Percentiles rank a stretch among this genome's conserved stretches.
Conservation (phyloP, 169 alveolate species). For the Plasmodium adleri region DNA sequence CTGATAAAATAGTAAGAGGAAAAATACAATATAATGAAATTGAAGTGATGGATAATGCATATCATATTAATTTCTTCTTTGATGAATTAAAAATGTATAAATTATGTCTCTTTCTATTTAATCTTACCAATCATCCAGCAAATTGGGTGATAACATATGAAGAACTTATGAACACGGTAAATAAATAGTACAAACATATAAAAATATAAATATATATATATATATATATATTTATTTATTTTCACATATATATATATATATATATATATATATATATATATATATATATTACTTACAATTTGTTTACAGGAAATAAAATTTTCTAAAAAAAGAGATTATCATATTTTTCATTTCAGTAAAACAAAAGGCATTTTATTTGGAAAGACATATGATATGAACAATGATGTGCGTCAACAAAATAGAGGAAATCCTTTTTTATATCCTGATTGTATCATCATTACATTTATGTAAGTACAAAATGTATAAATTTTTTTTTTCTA, state of each 20-base stretch:
- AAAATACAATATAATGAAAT: slow-evolving; percentile 42
- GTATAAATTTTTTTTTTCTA: neutral
- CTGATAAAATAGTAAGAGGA: slow-evolving; percentile 36
- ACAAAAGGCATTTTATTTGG: slow-evolving; percentile 60
- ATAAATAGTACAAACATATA: too few relatives aligned
- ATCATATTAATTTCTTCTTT: slow-evolving; percentile 31
- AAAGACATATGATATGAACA: slow-evolving; percentile 39
- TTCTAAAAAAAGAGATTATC: slow-evolving; percentile 7
- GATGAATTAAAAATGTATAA: slow-evolving; percentile 61
- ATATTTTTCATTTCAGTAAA: slow-evolving; percentile 67
- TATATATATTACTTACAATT: neutral
- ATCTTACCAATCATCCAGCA: slow-evolving; percentile 45
- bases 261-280: neutral
- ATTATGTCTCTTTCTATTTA: slow-evolving; percentile 59
- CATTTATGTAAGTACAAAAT: slow-evolving; percentile 39
- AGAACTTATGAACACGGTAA: too few relatives aligned
- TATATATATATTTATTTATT: neutral
- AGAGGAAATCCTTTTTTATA: slow-evolving; percentile 56
- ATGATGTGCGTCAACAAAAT: slow-evolving; percentile 6
- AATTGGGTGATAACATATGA: slow-evolving; percentile 56
- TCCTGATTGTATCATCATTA: slow-evolving; percentile 65
- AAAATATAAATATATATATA: too few relatives aligned
- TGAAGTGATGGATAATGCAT: slow-evolving; percentile 35
- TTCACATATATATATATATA: too few relatives aligned
- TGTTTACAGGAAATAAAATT: neutral